phyloP scores from a whole-genome alignment of 2,329 filamentous ascomycete species.

The Ascosphaera aggregata region DNA sequence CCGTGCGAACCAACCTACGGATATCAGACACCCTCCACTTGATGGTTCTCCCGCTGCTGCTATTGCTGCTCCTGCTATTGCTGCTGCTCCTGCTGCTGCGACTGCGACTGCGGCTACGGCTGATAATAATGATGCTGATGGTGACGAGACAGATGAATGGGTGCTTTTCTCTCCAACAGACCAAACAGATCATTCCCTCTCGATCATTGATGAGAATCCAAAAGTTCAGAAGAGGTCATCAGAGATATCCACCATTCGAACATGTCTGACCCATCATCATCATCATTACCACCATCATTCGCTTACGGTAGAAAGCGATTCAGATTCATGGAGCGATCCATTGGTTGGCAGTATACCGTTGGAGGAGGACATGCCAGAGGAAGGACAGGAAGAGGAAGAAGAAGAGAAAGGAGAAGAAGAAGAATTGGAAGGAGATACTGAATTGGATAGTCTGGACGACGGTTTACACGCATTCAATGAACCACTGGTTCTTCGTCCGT shows the following conservation, averaged over 20 bases:
- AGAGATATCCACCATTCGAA: slow-evolving; percentile 31
- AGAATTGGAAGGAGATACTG: slow-evolving; percentile 29
- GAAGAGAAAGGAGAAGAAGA: slow-evolving; percentile 9
- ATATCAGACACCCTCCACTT: background rate
- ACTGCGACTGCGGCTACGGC: too few species aligned
- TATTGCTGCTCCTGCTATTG: too few species aligned
- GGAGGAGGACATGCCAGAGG: slow-evolving; percentile 28
- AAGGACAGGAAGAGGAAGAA: slow-evolving; percentile 29
- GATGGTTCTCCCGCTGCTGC: too few species aligned
- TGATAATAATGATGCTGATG: too few species aligned
- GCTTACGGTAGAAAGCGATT: slow-evolving; percentile 52
- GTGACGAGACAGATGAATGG: slow-evolving; percentile 76
- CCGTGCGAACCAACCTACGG: background rate
- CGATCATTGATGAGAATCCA: background rate
- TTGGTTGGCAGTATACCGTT: slow-evolving; percentile 24
- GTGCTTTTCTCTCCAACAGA: slow-evolving; percentile 71
- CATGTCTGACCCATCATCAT: slow-evolving; percentile 39
- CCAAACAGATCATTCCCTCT: slow-evolving; percentile 14
- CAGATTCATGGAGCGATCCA: slow-evolving; percentile 38
- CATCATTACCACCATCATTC: too few species aligned
- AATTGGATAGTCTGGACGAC: slow-evolving; percentile 83
- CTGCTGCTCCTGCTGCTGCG: too few species aligned
- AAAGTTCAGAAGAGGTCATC: background rate
- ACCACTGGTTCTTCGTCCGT: slow-evolving; percentile 12
- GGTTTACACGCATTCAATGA: slow-evolving; percentile 74